Evolutionary conservation across 2,329 filamentous ascomycete genomes (phyloP), one percentile per base, ranked within the genome.

Genomic region (Dendrostoma leiphaemia): DNA sequence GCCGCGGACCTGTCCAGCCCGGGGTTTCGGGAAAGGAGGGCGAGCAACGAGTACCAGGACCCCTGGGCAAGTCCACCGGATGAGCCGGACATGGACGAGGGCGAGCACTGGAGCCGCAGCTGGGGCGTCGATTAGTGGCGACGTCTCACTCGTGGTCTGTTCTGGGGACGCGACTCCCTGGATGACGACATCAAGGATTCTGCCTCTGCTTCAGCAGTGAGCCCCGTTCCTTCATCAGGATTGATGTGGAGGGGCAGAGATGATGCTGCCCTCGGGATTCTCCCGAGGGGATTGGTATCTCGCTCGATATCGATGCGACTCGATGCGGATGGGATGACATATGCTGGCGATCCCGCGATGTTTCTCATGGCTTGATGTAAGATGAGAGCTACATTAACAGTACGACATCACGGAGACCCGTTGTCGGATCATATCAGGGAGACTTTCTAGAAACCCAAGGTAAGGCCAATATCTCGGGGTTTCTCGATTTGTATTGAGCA

Each of bases 101-200:
- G 61, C 1, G 58, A 64, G 31, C 61, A 69, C 35, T 63, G 56
- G 58, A 62, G 60, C 48, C 61, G 63, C 34, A 65, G 62, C 60
- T 65, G 64, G 63, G 68, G 67, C 21, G 66, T 72, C 41, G 70
- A 72, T 56, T 72, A 65, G 52, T 28, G 41, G 51, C 19, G 31
- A 12, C 28, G 24, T 26, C 21, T 12, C 19, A 24, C 34, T 21
- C 13, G 46, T n/a, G n/a, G 48, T 41, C 21, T 3, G 6, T 9
- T 17, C 29, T 29, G 9, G 24, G 19, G 28, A 9, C n/a, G 23
- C 10, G 19, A 28, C 4, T n/a, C 4, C 17, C 24, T 35, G 19
- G 19, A 9, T 5, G 38, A 29, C n/a, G 10, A 6, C 4, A 24
- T n/a, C 12, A 26, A 23, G 38, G 6, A 41, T 15, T 12, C 8